Evolutionary conservation across 495 filamentous ascomycete genomes (phyloP).

Genomic region (Aspergillus heteromorphus): DNA sequence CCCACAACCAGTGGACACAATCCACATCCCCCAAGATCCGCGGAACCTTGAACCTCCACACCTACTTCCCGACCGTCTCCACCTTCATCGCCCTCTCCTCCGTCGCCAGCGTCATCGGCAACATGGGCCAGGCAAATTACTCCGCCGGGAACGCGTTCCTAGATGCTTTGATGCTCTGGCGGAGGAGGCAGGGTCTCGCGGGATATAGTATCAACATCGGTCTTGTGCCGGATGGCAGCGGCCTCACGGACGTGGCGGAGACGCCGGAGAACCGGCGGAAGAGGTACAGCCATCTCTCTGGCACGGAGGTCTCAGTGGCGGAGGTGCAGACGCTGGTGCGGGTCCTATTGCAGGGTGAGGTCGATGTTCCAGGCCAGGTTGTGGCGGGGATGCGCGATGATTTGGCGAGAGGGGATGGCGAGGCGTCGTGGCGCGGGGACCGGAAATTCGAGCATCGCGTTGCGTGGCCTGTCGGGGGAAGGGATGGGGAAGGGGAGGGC

Average conservation of each 20-base stretch:
- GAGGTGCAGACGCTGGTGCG: conserved; percentile 19
- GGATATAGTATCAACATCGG: conserved; percentile 28
- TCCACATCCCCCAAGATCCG: conserved; percentile 43
- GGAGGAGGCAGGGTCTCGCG: conserved; percentile 17
- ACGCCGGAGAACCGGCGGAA: conserved; percentile 17
- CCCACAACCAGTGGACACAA: conserved; percentile 31
- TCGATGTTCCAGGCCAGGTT: conserved; percentile 17
- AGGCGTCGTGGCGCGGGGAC: conserved; percentile 16
- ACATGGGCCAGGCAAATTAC: conserved; percentile 49
- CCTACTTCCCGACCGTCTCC: conserved; percentile 37
- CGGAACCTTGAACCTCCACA: conserved; percentile 51
- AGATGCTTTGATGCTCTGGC: conserved; percentile 27
- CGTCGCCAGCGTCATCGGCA: conserved; percentile 45
- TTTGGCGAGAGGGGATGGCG: conserved; percentile 13
- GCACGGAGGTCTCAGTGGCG: conserved; percentile 19
- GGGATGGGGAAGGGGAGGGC: too few relatives aligned
- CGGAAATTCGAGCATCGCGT: conserved; percentile 25
- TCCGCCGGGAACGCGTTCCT: conserved; percentile 44
- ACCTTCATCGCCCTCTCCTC: conserved; percentile 53
- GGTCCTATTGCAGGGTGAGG: conserved; percentile 17
- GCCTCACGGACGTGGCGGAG: conserved; percentile 19
- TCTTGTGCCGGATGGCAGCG: conserved; percentile 25
- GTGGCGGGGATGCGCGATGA: conserved; percentile 23
- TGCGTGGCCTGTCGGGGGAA: conserved; percentile 6
- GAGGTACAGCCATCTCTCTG: conserved; percentile 20